phyloP scores from a whole-genome alignment of 2,329 filamentous ascomycete genomes.

The Penicillium sp. region DNA sequence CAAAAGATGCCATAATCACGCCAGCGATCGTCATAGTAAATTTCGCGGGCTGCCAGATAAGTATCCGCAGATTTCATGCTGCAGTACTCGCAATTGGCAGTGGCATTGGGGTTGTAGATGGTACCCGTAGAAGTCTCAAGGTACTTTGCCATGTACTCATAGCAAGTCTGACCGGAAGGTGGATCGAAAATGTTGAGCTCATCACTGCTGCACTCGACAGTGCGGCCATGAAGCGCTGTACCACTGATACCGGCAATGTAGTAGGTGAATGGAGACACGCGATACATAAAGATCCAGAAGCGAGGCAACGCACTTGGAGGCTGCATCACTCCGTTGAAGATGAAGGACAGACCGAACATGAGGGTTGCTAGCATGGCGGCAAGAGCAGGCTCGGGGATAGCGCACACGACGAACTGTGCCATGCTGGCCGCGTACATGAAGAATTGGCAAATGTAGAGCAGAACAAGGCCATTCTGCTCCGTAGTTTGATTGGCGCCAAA shows the following conservation, averaged over 20 bases:
- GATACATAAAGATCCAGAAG: conserved; percentile 83
- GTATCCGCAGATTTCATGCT: conserved; percentile 34
- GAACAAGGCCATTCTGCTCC: conserved; percentile 15
- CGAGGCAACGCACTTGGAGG: conserved; percentile 51
- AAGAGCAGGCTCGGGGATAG: conserved; percentile 4
- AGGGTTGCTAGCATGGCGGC: conserved; percentile 3
- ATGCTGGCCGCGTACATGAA: conserved; percentile 12
- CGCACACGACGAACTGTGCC: conserved; percentile 8
- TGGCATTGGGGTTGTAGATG: conserved; percentile 37
- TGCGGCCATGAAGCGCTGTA: conserved; percentile 59
- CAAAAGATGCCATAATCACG: conserved; percentile 66
- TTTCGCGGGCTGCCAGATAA: conserved; percentile 44
- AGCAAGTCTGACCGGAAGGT: conserved; percentile 8
- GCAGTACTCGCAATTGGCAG: conserved; percentile 52
- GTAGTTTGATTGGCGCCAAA: conserved; percentile 13
- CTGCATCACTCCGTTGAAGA: conserved; percentile 14
- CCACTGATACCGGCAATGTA: conserved; percentile 55
- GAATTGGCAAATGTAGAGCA: conserved; percentile 24
- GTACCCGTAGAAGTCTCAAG: conserved; percentile 1
- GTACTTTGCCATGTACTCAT: conserved; percentile 11
- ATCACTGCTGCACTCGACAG: conserved; percentile 29
- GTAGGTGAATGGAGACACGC: conserved; percentile 77
- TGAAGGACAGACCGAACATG: conserved; percentile 2
- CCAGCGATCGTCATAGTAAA: conserved; percentile 61
- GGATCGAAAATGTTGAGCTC: conserved; percentile 12